phyloP scores from a whole-genome alignment of 2,329 filamentous ascomycete species.

The Claviceps digitariae region DNA sequence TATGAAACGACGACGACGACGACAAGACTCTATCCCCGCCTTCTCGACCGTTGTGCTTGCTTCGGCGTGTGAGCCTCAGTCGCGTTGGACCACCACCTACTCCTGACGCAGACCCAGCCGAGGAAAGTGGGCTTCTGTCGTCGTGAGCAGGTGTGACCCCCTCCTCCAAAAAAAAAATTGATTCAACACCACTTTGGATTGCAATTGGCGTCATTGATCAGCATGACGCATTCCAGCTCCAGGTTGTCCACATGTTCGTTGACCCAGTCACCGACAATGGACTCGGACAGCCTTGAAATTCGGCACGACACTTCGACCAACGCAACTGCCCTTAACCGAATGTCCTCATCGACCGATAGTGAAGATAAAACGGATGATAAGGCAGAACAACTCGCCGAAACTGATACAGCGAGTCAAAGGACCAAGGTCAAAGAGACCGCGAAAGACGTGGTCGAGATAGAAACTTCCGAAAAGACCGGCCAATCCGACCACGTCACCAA shows the following conservation, averaged over 20 bases:
- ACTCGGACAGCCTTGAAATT: constrained; percentile 12
- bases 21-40: constrained; percentile 8
- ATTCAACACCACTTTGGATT: constrained; percentile 10
- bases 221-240: constrained; percentile 16
- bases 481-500: constrained; percentile 9
- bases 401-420: not conserved
- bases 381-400: not conserved
- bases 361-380: not conserved
- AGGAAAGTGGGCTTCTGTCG: constrained; percentile 7
- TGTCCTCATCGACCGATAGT: constrained; percentile 1
- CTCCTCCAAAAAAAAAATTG: not conserved
- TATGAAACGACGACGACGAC: constrained; percentile 15
- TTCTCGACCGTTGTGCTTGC: constrained; percentile 7
- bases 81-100: constrained; percentile 3
- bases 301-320: constrained; percentile 16
- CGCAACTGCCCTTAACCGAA: constrained; percentile 8
- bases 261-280: constrained; percentile 14
- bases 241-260: constrained; percentile 10
- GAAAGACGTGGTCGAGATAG: not conserved
- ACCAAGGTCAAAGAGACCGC: not conserved
- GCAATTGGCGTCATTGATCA: constrained; percentile 9
- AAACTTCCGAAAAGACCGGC: not conserved
- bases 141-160: constrained; percentile 1
- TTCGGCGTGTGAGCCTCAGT: constrained; percentile 3
- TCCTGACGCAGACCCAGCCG: constrained; percentile 4